A percentile compares a stretch with the other conserved stretches of the same genome.
Evolutionary conservation across 345 rosid species (phyloP).

Genomic region (Hypericum perforatum): DNA sequence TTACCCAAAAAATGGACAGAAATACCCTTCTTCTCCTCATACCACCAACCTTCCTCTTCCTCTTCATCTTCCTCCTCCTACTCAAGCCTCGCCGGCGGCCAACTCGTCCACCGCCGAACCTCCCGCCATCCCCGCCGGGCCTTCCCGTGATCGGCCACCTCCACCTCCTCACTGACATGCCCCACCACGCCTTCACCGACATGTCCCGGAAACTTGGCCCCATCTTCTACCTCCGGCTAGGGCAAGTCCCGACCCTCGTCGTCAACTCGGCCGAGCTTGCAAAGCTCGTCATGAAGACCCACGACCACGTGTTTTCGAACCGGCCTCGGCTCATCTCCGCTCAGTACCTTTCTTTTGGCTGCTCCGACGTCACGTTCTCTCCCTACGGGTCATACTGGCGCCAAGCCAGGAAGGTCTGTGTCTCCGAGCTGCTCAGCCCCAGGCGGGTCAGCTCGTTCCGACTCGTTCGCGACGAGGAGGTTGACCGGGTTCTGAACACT

Average conservation of each 20-base stretch:
- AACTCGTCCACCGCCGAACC: not conserved
- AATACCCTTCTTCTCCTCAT: conserved; percentile 1
- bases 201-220: conserved; percentile 27
- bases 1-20: not conserved
- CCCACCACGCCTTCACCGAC: conserved; percentile 25
- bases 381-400: conserved; percentile 32
- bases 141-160: conserved; percentile 38
- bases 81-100: not conserved
- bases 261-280: conserved; percentile 26
- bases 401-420: conserved; percentile 29
- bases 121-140: conserved; percentile 17
- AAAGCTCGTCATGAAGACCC: conserved; percentile 16
- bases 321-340: conserved; percentile 26
- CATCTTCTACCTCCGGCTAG: conserved; percentile 31
- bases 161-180: conserved; percentile 30
- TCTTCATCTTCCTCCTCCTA: not conserved
- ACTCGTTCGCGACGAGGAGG: not conserved
- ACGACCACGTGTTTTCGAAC: conserved; percentile 22
- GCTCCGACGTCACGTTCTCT: conserved; percentile 31
- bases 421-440: conserved; percentile 29
- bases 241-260: conserved; percentile 26
- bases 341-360: conserved; percentile 24
- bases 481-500: no score
- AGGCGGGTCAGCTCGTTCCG: conserved; percentile 22
- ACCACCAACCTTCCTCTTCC: not conserved